A percentile compares a stretch with the other conserved stretches of the same genome.
phyloP scores from a whole-genome alignment of 2,329 filamentous ascomycete genomes.

The Alternaria burnsii region DNA sequence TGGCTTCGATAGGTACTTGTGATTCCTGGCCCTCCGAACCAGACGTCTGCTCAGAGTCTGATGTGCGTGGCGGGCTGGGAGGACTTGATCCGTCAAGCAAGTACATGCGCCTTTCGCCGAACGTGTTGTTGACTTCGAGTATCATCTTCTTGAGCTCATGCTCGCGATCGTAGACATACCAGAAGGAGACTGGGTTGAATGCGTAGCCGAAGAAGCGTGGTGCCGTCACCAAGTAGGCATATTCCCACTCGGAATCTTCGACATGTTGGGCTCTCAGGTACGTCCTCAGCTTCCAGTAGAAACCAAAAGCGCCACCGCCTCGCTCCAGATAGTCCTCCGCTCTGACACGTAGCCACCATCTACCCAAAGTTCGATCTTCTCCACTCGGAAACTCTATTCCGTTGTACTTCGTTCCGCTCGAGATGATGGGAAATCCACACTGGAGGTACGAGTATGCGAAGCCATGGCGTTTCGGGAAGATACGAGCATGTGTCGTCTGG shows the following conservation, averaged over 20 bases:
- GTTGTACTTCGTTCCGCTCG: constrained; percentile 55
- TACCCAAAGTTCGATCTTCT: constrained; percentile 40
- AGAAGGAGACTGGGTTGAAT: constrained; percentile 81
- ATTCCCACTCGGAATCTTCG: constrained; percentile 68
- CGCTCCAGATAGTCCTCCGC: constrained; percentile 69
- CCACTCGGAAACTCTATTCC: constrained; percentile 28
- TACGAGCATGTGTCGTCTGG: constrained; percentile 69
- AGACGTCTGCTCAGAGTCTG: constrained; percentile 17
- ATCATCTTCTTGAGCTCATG: constrained; percentile 70
- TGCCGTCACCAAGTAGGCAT: constrained; percentile 76
- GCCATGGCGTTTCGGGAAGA: constrained; percentile 72
- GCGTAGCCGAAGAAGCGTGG: constrained; percentile 73
- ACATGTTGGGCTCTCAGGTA: constrained; percentile 68
- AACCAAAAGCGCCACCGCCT: constrained; percentile 59
- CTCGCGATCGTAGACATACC: constrained; percentile 74
- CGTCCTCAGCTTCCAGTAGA: constrained; percentile 69
- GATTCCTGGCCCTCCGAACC: constrained; percentile 9
- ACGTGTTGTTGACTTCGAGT: constrained; percentile 79
- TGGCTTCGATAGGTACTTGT: constrained; percentile 6
- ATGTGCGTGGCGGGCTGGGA: constrained; percentile 38
- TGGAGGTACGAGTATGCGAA: constrained; percentile 77
- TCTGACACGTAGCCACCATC: constrained; percentile 67
- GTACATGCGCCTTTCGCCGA: constrained; percentile 75
- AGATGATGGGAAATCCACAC: constrained; percentile 73
- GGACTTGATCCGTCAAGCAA: constrained; percentile 57